phyloP scores from a whole-genome alignment of 306 rosid genomes.

The Quercus mongolica region DNA sequence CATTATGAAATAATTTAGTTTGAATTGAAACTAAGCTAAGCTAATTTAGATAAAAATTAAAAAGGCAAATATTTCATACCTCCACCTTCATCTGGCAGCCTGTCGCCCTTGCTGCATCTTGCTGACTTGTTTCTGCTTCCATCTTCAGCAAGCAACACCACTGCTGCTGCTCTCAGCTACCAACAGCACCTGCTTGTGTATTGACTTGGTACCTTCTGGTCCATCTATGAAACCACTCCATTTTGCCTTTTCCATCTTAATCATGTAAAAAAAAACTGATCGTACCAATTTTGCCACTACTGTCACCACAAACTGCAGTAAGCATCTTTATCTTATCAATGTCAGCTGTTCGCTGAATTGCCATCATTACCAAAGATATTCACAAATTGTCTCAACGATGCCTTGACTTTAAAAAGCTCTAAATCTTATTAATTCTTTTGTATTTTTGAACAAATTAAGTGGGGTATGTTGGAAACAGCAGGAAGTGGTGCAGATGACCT shows the following conservation, averaged over 20 bases:
- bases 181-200: neutral
- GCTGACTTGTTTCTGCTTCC: neutral
- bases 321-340: too few species aligned
- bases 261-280: neutral
- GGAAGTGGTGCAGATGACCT: too few species aligned
- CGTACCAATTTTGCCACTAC: too few species aligned
- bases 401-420: too few species aligned
- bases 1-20: neutral
- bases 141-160: neutral
- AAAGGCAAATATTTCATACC: neutral
- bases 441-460: too few species aligned
- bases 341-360: too few species aligned
- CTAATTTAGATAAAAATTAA: neutral
- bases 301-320: too few species aligned
- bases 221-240: neutral
- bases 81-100: neutral
- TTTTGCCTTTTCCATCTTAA: neutral
- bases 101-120: neutral
- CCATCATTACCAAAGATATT: too few species aligned
- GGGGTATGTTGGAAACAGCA: too few species aligned
- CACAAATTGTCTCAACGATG: too few species aligned
- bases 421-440: too few species aligned
- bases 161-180: neutral
- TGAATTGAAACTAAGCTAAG: neutral
- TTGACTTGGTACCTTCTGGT: neutral